Conservation (phyloP, 305 asterid species). For the Caryopteris hybrid region DNA sequence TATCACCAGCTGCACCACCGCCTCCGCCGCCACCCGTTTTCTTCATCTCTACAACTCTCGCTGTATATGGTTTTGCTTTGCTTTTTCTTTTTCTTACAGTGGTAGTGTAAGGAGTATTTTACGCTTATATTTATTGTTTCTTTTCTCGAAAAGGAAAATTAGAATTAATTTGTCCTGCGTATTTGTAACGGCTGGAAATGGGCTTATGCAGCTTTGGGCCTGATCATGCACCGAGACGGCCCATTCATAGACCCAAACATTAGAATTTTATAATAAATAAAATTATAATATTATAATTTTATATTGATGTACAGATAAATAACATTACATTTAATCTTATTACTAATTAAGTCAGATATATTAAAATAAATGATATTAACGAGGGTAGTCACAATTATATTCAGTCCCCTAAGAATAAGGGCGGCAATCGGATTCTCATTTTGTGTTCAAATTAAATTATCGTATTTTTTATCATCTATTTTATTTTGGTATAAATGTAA, state of each 20-base stretch:
- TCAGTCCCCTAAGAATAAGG: too few relatives aligned
- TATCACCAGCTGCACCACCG: conserved; percentile 57
- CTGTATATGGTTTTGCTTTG: background rate
- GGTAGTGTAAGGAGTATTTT: background rate
- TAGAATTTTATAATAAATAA: too few relatives aligned
- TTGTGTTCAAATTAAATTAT: too few relatives aligned
- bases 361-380: too few relatives aligned
- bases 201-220: background rate
- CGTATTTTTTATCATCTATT: too few relatives aligned
- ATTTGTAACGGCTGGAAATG: background rate
- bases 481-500: too few relatives aligned
- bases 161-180: conserved; percentile 1
- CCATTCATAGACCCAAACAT: background rate
- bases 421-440: too few relatives aligned
- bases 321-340: too few relatives aligned
- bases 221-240: background rate
- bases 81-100: conserved; percentile 6
- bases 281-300: too few relatives aligned
- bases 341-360: too few relatives aligned
- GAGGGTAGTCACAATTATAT: too few relatives aligned
- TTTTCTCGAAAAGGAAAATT: background rate
- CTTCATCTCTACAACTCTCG: conserved; percentile 43
- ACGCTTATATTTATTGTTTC: background rate
- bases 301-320: too few relatives aligned
- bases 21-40: conserved; percentile 58